These are phyloP conservation scores for Gyromitra esculenta DNA, from an alignment of 2,329 filamentous ascomycete species.

Conservation along the genomic window DNA sequence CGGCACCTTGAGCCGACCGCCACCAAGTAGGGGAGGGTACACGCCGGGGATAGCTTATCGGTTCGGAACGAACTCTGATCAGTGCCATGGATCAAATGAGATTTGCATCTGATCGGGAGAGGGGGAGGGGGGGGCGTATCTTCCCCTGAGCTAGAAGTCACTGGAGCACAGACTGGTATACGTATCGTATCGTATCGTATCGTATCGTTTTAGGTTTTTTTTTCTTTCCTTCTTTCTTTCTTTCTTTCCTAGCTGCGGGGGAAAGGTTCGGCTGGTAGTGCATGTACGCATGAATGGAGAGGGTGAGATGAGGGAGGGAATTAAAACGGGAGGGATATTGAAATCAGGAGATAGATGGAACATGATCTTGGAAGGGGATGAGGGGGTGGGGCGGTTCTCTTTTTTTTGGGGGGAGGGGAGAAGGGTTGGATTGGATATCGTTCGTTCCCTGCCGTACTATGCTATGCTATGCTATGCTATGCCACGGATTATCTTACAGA, in stretches of 20 bases:
- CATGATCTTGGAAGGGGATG: neutral
- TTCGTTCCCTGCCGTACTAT: no score
- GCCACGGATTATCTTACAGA: slow-evolving; percentile 11
- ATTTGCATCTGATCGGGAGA: slow-evolving; percentile 11
- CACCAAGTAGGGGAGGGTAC: neutral
- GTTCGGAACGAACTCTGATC: neutral
- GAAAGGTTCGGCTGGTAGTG: slow-evolving; percentile 26
- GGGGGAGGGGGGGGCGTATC: no score
- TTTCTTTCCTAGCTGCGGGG: neutral
- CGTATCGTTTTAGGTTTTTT: no score
- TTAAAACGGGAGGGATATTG: slow-evolving; percentile 27
- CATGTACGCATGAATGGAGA: slow-evolving; percentile 26
- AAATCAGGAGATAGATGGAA: slow-evolving; percentile 38
- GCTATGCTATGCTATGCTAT: no score
- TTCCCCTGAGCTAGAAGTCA: neutral
- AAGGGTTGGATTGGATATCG: neutral
- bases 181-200: no score
- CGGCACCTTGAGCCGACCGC: slow-evolving; percentile 6
- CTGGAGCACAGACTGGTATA: slow-evolving; percentile 14
- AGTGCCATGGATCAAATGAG: slow-evolving; percentile 23
- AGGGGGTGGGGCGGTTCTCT: neutral
- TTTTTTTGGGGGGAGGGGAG: neutral
- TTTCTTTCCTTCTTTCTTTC: no score
- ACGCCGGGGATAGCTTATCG: neutral
- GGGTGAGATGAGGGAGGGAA: slow-evolving; percentile 35